Percentiles rank a stretch among this genome's conserved stretches.
phyloP scores from a whole-genome alignment of 2,329 filamentous ascomycete genomes.

The Aspergillus versicolor region DNA sequence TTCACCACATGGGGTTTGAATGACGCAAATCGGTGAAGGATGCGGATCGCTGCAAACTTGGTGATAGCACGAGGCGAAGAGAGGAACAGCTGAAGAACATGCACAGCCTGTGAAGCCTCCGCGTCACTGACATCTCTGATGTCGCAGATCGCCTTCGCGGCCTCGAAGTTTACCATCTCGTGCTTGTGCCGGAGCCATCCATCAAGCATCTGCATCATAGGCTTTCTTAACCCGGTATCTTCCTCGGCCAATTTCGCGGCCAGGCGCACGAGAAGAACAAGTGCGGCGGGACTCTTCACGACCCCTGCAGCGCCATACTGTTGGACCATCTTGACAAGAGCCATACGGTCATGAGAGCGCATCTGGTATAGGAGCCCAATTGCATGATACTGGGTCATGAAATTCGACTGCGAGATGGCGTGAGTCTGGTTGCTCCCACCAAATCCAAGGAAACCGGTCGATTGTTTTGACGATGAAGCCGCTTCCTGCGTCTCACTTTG shows the following conservation, averaged over 20 bases:
- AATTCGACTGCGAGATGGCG: constrained; percentile 75
- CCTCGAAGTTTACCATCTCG: constrained; percentile 99
- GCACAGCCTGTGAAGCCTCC: constrained; percentile 87
- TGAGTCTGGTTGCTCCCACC: constrained; percentile 75
- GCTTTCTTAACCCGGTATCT: constrained; percentile 81
- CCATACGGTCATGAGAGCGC: constrained; percentile 96
- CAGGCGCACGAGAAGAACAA: constrained; percentile 86
- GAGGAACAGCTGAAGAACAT: constrained; percentile 93
- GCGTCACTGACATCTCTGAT: constrained; percentile 89
- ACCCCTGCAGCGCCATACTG: constrained; percentile 90
- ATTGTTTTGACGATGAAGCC: constrained; percentile 84
- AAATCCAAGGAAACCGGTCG: constrained; percentile 88
- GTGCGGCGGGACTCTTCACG: constrained; percentile 90
- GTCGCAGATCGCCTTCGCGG: constrained; percentile 95
- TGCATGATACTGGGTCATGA: constrained; percentile 97
- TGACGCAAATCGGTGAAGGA: constrained; percentile 92
- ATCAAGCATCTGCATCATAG: constrained; percentile 96
- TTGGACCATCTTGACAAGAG: constrained; percentile 99
- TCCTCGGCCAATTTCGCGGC: constrained; percentile 94
- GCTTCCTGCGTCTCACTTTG: constrained; percentile 98
- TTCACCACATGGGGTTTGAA: constrained; percentile 94
- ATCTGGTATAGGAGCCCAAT: constrained; percentile 98
- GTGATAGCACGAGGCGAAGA: constrained; percentile 93
- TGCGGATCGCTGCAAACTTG: constrained; percentile 95
- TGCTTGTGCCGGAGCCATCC: constrained; percentile 98